Percentiles rank a stretch among this genome's conserved stretches.
phyloP scores from a whole-genome alignment of 2,329 filamentous ascomycete genomes.

The Neopestalotiopsis sp. region DNA sequence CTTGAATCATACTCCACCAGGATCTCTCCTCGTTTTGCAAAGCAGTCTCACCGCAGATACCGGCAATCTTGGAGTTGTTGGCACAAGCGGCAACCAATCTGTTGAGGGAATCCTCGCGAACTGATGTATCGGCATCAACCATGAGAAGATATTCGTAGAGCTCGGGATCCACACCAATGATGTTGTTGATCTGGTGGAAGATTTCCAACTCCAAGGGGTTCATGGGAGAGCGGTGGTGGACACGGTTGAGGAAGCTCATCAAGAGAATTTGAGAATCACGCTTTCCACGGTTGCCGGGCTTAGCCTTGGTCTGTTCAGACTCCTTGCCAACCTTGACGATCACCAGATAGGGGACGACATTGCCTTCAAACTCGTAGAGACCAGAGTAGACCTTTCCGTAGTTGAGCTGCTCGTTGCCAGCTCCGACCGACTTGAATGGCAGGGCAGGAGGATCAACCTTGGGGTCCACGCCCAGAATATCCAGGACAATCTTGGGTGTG shows the following conservation, averaged over 20 bases:
- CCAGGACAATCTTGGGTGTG: conserved; percentile 95
- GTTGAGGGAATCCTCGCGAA: conserved; percentile 90
- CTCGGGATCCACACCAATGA: conserved; percentile 96
- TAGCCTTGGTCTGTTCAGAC: conserved; percentile 87
- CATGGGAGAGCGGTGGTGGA: conserved; percentile 94
- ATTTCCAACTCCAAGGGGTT: conserved; percentile 95
- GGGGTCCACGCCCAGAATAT: conserved; percentile 95
- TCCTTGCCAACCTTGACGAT: conserved; percentile 98
- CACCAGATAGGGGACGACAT: conserved; percentile 95
- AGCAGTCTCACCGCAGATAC: conserved; percentile 96
- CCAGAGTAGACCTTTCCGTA: conserved; percentile 99
- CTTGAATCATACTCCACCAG: conserved; percentile 99
- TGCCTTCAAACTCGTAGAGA: conserved; percentile 96
- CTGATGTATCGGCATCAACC: conserved; percentile 97
- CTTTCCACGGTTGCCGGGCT: conserved; percentile 97
- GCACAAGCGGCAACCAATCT: conserved; percentile 90
- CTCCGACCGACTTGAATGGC: conserved; percentile 91
- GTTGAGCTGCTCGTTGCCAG: conserved; percentile 90
- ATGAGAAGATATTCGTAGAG: conserved; percentile 97
- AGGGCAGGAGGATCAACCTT: conserved; percentile 95
- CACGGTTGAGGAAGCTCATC: conserved; percentile 97
- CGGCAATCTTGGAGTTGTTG: conserved; percentile 94
- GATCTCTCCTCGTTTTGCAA: conserved; percentile 93
- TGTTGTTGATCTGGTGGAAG: conserved; percentile 99
- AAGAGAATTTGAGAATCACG: conserved; percentile 96